phyloP scores from a whole-genome alignment of 768 basidiomycete genomes.

The Lyophyllum decastes region DNA sequence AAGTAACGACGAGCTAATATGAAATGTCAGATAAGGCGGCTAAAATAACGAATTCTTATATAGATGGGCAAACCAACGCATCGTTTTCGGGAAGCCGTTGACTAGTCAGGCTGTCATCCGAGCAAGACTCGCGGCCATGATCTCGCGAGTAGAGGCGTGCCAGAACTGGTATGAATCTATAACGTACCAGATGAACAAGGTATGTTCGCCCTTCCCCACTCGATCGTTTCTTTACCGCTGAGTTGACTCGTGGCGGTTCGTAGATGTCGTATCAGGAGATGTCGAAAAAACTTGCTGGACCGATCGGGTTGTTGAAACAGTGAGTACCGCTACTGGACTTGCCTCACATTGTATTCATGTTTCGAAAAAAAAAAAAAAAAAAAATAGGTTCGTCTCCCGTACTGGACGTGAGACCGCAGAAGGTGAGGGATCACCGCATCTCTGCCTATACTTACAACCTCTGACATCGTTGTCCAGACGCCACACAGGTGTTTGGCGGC shows the following conservation, averaged over 20 bases:
- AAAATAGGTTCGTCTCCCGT: conserved; percentile 62
- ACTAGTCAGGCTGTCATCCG: conserved; percentile 85
- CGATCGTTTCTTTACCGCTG: conserved; percentile 12
- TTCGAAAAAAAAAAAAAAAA: too few relatives aligned
- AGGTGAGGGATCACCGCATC: conserved; percentile 29
- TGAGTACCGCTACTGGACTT: too few relatives aligned
- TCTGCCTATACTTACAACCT: conserved; percentile 32
- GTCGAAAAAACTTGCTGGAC: conserved; percentile 83
- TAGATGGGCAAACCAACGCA: conserved; percentile 87
- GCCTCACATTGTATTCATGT: neutral
- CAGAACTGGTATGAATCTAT: conserved; percentile 91
- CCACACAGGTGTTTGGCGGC: conserved; percentile 87
- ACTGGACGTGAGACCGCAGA: conserved; percentile 74
- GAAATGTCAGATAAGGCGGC: too few relatives aligned
- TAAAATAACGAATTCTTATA: too few relatives aligned
- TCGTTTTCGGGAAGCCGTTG: conserved; percentile 89
- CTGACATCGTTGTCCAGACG: conserved; percentile 52
- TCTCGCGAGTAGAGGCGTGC: conserved; percentile 80
- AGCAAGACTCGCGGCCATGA: conserved; percentile 86
- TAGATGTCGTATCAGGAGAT: conserved; percentile 88
- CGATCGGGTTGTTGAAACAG: conserved; percentile 90
- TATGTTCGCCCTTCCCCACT: conserved; percentile 30
- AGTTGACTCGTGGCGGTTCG: neutral
- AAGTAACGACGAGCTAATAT: conserved; percentile 45
- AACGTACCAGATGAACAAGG: conserved; percentile 92